A percentile compares a stretch with the other conserved stretches of the same genome.
phyloP scores from a whole-genome alignment of 495 filamentous ascomycete species.

The Penicillium canescens region DNA sequence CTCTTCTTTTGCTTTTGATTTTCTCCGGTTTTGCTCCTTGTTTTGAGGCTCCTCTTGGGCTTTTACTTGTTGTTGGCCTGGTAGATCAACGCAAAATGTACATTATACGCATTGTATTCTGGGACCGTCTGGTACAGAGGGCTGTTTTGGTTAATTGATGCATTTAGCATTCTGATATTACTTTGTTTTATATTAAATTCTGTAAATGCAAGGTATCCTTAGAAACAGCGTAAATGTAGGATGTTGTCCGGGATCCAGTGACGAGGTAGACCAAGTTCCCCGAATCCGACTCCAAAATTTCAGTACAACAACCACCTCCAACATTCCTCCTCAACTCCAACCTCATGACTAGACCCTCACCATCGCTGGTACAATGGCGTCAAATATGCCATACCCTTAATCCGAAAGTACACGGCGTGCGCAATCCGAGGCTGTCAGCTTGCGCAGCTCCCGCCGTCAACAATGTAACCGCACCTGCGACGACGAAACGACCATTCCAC shows the following conservation, averaged over 20 bases:
- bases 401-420: background rate
- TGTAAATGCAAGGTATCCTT: background rate
- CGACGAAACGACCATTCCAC: constrained; percentile 19
- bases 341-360: constrained; percentile 14
- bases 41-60: constrained; percentile 32
- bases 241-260: background rate
- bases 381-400: constrained; percentile 9
- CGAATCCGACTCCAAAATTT: constrained; percentile 12
- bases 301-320: constrained; percentile 4
- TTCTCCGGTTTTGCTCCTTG: constrained; percentile 25
- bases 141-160: constrained; percentile 32
- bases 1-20: constrained; percentile 9
- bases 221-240: background rate
- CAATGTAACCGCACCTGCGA: background rate
- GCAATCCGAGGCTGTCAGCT: background rate
- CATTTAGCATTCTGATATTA: constrained; percentile 24
- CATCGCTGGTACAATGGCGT: constrained; percentile 12
- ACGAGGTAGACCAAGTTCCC: background rate
- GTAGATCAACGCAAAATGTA: constrained; percentile 41
- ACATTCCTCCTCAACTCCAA: background rate
- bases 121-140: constrained; percentile 36
- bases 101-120: constrained; percentile 45
- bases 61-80: constrained; percentile 24
- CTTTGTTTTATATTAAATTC: background rate
- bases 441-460: constrained; percentile 7